These are phyloP conservation scores for Mucor indicus DNA, from an alignment of 371 early-diverging fungal genomes.

Conservation along the genomic window DNA sequence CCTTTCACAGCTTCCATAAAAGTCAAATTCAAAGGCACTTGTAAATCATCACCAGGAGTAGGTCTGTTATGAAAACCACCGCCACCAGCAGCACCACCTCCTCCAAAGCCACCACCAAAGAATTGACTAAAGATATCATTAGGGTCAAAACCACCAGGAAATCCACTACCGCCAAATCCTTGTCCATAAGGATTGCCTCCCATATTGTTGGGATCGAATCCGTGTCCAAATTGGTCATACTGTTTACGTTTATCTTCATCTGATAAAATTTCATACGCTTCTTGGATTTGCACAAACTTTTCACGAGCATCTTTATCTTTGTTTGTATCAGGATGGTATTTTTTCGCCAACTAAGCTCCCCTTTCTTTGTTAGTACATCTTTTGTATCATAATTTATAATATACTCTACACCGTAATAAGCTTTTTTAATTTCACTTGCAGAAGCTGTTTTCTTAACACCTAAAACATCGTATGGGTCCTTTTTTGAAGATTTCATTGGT, in stretches of 20 bases:
- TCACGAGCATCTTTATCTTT: slow-evolving; percentile 85
- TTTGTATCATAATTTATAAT: not conserved
- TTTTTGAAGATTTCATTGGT: slow-evolving; percentile 28
- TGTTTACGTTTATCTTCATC: slow-evolving; percentile 83
- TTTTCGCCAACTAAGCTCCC: slow-evolving; percentile 74
- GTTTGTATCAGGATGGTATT: slow-evolving; percentile 96
- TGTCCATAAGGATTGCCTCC: not conserved
- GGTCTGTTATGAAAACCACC: slow-evolving; percentile 18
- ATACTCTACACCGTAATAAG: slow-evolving; percentile 78
- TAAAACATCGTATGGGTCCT: slow-evolving; percentile 80
- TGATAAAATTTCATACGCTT: slow-evolving; percentile 93
- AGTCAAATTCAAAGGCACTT: slow-evolving; percentile 52
- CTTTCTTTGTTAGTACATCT: not conserved
- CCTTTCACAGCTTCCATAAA: slow-evolving; percentile 93
- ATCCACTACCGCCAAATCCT: slow-evolving; percentile 2
- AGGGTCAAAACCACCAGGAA: slow-evolving; percentile 7
- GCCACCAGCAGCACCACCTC: slow-evolving; percentile 31
- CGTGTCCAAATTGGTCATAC: slow-evolving; percentile 87
- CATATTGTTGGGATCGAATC: slow-evolving; percentile 10
- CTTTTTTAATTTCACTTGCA: slow-evolving; percentile 89
- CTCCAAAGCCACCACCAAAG: slow-evolving; percentile 44
- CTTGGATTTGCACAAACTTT: slow-evolving; percentile 92
- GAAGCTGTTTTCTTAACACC: slow-evolving; percentile 77
- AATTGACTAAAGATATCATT: not conserved
- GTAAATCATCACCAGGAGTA: slow-evolving; percentile 47